Base-by-base conservation (phyloP, 257 asterid species). In the Solanum dulcamara region DNA sequence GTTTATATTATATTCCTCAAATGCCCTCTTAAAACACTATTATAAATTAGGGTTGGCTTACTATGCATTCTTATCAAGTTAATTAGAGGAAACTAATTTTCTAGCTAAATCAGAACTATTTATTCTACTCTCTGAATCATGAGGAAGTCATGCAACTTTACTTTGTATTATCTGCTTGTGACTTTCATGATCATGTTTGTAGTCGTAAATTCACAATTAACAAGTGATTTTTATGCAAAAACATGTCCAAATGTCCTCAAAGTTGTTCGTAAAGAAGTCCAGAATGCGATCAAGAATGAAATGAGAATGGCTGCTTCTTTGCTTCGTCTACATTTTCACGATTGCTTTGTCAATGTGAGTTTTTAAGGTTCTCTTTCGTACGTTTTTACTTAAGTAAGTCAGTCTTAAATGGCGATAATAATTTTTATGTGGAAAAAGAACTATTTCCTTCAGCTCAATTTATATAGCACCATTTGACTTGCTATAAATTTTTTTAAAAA, bases 261-360 rank as follows among this genome's bases (percentile, higher is more conserved):
- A 81, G 83, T 93, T 15, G 94, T 91, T 2, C 91, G 96, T n/a
- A 87, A 28, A 85, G 96, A 90, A 88, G 93, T 94, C 4, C 86
- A 4, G 24, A 93, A 83, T 9, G 95, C 98, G 17, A 70, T 95
- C 66, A 93, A 46, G 92, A 86, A 57, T 77, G 98, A 95, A 89
- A 91, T 88, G 89, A 90, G 97, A 83, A 95, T 94, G 94, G 98
- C 96, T 0, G 98, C 97, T 57, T 93, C 98, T 79, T 74, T 94
- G 87, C 91, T 93, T 83, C 90, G 97, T 28, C 98, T 95, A 55
- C 97, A 93, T 83, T 94, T 93, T 88, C 97, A 93, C 10, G 98
- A 92, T 77, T 94, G 97, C 86, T 95, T 95, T 37, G 97, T 95
- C 26, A 93, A 93, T 86, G 98, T 95, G 50, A 91, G 93, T 40